Percentiles rank a stretch among this genome's conserved stretches.
These are phyloP conservation scores for Leccinum subgranulosum DNA, from an alignment of 768 basidiomycete genomes.

Conservation along the genomic window DNA sequence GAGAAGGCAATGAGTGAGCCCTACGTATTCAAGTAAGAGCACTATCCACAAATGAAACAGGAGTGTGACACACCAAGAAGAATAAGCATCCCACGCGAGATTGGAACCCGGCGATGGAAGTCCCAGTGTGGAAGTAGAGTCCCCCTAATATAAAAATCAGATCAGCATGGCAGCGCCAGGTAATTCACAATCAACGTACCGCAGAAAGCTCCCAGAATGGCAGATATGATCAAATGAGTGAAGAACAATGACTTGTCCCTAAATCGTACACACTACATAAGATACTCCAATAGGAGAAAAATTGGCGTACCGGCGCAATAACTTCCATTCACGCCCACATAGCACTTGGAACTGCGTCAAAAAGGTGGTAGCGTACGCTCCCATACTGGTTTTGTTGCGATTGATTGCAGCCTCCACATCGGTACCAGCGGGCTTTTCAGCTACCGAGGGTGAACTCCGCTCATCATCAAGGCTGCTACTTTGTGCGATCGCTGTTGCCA, in stretches of 20 bases:
- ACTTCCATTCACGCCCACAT: conserved; percentile 82
- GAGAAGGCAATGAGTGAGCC: conserved; percentile 92
- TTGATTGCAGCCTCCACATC: conserved; percentile 21
- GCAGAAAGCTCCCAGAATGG: conserved; percentile 81
- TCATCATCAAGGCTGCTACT: conserved; percentile 2
- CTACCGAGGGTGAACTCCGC: background rate
- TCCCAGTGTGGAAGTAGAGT: conserved; percentile 75
- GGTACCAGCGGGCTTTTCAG: conserved; percentile 11
- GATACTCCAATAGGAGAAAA: background rate
- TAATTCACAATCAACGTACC: conserved; percentile 41
- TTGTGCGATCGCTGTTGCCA: conserved; percentile 28
- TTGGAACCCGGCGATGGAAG: conserved; percentile 90
- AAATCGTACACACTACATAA: background rate
- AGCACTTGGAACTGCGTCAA: conserved; percentile 86
- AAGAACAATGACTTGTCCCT: conserved; percentile 83
- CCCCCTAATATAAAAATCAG: conserved; percentile 51
- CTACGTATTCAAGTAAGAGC: conserved; percentile 34
- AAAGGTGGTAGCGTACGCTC: conserved; percentile 68
- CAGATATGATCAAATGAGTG: conserved; percentile 69
- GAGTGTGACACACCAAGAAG: conserved; percentile 61
- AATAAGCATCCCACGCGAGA: conserved; percentile 91
- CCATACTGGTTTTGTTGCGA: conserved; percentile 15
- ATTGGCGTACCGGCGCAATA: conserved; percentile 55
- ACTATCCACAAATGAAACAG: background rate
- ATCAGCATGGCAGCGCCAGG: background rate